Conservation (phyloP, 2,329 filamentous ascomycete genomes). For the Trichoderma sp. region DNA sequence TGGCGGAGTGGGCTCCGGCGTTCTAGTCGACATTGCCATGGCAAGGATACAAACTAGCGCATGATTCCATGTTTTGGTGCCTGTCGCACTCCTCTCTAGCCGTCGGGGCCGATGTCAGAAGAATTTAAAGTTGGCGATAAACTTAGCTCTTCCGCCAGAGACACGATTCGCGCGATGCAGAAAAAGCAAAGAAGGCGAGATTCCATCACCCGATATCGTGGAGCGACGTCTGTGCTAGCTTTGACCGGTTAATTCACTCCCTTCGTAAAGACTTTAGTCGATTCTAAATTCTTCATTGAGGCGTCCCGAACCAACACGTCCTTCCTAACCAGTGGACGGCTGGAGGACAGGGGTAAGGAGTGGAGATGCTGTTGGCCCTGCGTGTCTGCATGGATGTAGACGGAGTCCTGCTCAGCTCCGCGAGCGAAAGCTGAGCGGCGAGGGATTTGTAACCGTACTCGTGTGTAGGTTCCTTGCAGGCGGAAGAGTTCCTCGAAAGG, state of each 20-base stretch:
- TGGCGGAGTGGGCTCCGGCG: not conserved
- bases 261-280: not conserved
- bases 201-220: not conserved
- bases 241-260: not conserved
- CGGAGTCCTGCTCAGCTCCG: not conserved
- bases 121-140: conserved; percentile 6
- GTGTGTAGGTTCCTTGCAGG: not conserved
- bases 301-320: not conserved
- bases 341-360: not conserved
- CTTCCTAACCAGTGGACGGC: not conserved
- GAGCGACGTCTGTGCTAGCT: not conserved
- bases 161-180: not conserved
- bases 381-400: conserved; percentile 4
- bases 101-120: not conserved
- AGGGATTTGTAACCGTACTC: not conserved
- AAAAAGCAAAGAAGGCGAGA: not conserved
- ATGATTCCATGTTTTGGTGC: not conserved
- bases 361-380: not conserved
- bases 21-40: not conserved
- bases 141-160: not conserved
- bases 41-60: conserved; percentile 1
- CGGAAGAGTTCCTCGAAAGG: not conserved
- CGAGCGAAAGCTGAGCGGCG: not conserved
- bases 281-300: not conserved
- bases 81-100: not conserved